These are phyloP conservation scores for Aspergillus vadensis DNA, from an alignment of 2,329 filamentous ascomycete species.

Conservation along the genomic window DNA sequence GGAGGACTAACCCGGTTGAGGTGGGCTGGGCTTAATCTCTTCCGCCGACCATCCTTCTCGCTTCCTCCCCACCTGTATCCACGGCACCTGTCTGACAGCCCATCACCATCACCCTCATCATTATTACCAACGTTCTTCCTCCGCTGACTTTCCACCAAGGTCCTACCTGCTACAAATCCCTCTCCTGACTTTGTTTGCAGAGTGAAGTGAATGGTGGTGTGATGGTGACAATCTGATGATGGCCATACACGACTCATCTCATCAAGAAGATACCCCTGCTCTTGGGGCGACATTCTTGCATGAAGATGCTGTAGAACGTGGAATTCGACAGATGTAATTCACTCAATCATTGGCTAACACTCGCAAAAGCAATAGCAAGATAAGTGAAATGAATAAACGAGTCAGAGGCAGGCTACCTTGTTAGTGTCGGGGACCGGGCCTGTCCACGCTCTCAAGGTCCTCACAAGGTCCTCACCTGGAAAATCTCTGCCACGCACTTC, in stretches of 20 bases:
- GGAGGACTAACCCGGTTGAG: not conserved
- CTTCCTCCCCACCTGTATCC: not conserved
- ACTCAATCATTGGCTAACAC: not conserved
- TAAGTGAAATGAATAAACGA: not conserved
- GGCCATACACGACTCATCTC: not conserved
- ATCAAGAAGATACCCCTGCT: not conserved
- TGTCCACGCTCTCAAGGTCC: constrained; percentile 6
- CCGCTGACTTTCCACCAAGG: not conserved
- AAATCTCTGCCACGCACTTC: not conserved
- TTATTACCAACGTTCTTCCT: not conserved
- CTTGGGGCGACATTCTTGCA: not conserved
- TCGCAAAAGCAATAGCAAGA: not conserved
- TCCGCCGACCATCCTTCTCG: not conserved
- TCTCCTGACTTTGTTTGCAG: not conserved
- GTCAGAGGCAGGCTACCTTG: not conserved
- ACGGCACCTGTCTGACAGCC: not conserved
- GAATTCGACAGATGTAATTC: not conserved
- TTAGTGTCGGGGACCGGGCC: not conserved
- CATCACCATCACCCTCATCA: not conserved
- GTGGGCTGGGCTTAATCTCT: not conserved
- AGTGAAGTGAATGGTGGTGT: not conserved
- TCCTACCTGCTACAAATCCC: not conserved
- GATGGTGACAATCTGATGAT: not conserved
- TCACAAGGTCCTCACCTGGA: not conserved
- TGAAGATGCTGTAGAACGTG: not conserved